Conservation (phyloP, 2,329 filamentous ascomycete species). For the Xylaria polymorpha region DNA sequence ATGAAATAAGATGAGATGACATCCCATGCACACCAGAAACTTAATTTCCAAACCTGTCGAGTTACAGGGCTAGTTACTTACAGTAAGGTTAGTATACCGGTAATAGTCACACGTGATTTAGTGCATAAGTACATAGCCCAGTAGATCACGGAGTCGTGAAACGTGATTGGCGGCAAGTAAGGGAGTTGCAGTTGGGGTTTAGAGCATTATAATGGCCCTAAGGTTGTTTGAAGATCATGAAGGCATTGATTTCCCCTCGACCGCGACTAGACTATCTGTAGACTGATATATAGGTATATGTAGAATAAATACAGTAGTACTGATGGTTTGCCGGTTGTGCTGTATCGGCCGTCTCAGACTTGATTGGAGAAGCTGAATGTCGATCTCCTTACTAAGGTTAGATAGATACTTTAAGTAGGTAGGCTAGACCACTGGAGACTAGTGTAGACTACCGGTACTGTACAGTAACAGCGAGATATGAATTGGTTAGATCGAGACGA, state of each 20-base stretch:
- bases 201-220: background rate
- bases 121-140: background rate
- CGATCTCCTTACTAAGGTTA: slow-evolving; percentile 1
- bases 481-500: background rate
- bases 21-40: background rate
- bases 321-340: no score
- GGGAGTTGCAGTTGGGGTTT: background rate
- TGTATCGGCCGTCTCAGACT: background rate
- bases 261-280: no score
- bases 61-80: slow-evolving; percentile 10
- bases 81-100: no score
- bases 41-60: slow-evolving; percentile 21
- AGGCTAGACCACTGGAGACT: no score
- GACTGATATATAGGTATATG: no score
- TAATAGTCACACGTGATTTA: background rate
- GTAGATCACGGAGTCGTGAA: slow-evolving; percentile 27
- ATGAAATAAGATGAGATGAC: background rate
- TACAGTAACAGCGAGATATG: no score
- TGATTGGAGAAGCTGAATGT: slow-evolving; percentile 14
- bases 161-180: slow-evolving; percentile 3
- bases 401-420: no score
- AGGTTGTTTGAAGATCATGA: background rate
- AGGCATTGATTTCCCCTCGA: background rate
- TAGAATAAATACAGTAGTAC: background rate
- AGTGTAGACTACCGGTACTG: background rate